A percentile compares a stretch with the other conserved stretches of the same genome.
Conservation (phyloP, 2,329 filamentous ascomycete species). For the Orbilia blumenaviensis region DNA sequence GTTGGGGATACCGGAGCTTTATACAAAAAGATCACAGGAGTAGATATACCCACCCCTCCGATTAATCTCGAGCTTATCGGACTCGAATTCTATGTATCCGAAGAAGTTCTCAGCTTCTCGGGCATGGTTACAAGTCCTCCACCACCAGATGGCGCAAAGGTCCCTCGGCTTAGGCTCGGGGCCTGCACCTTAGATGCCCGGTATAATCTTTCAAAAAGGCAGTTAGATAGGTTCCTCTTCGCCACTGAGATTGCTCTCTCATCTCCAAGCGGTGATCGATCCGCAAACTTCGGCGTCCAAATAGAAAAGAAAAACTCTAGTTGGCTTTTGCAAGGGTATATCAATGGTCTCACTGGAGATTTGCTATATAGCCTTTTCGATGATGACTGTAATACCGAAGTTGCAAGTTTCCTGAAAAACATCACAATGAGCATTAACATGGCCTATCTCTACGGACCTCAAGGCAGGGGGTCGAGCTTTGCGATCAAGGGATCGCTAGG, state of each 20-base stretch:
- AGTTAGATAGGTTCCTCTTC: neutral
- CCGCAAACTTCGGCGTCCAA: neutral
- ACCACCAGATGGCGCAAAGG: neutral
- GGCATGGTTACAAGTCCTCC: constrained; percentile 3
- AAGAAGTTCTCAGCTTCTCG: neutral
- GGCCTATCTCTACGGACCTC: constrained; percentile 8
- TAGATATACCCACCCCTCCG: constrained; percentile 1
- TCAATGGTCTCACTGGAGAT: constrained; percentile 4
- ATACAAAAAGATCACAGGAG: neutral
- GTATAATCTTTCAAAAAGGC: neutral
- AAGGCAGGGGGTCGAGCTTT: constrained; percentile 44
- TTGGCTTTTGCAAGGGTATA: neutral
- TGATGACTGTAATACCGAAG: constrained; percentile 6
- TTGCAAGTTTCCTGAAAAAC: constrained; percentile 18
- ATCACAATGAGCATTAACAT: constrained; percentile 22
- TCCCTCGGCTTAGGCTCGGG: neutral
- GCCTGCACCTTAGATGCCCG: neutral
- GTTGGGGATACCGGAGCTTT: neutral
- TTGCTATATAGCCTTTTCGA: constrained; percentile 14
- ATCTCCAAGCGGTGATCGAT: constrained; percentile 1
- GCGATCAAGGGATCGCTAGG: constrained; percentile 54
- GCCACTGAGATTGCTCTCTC: neutral
- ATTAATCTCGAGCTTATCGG: constrained; percentile 8
- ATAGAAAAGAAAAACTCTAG: neutral
- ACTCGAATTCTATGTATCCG: neutral